Percentiles rank a stretch among this genome's conserved stretches.
phyloP scores from a whole-genome alignment of 495 filamentous ascomycete genomes.

The Letharia columbiana region DNA sequence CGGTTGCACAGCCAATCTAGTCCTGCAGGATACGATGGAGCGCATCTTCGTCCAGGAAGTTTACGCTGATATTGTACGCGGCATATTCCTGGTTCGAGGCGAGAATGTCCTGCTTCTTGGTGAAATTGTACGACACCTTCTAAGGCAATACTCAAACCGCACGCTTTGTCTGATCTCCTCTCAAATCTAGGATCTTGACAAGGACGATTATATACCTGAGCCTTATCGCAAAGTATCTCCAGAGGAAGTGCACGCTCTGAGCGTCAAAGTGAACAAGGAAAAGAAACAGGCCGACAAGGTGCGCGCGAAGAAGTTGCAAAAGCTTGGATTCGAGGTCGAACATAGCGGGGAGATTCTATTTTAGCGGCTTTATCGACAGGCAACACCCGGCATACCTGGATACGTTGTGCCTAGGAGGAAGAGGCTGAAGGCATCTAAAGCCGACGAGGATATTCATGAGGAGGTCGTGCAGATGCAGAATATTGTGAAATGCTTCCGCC shows the following conservation, averaged over 20 bases:
- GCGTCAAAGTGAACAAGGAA: slow-evolving; percentile 57
- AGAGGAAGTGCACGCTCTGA: slow-evolving; percentile 60
- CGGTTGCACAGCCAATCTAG: slow-evolving; percentile 65
- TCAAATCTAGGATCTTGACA: slow-evolving; percentile 66
- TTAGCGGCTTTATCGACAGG: slow-evolving; percentile 32
- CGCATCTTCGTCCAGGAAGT: slow-evolving; percentile 62
- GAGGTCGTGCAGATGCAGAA: slow-evolving; percentile 45
- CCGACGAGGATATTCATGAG: neutral
- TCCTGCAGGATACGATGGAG: slow-evolving; percentile 85
- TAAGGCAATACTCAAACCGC: neutral
- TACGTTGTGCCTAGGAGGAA: neutral
- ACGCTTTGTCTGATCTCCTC: slow-evolving; percentile 4
- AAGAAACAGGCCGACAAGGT: slow-evolving; percentile 65
- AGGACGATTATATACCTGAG: slow-evolving; percentile 77
- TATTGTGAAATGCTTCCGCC: slow-evolving; percentile 64
- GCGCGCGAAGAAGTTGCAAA: slow-evolving; percentile 56
- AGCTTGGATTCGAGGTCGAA: slow-evolving; percentile 82
- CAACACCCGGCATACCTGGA: neutral
- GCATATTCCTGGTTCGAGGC: slow-evolving; percentile 81
- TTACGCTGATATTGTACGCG: slow-evolving; percentile 73
- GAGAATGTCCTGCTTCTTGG: slow-evolving; percentile 89
- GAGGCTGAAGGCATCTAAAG: neutral
- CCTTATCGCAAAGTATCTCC: slow-evolving; percentile 58
- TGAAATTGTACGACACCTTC: slow-evolving; percentile 59
- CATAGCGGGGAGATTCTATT: slow-evolving; percentile 66